Percentiles rank a stretch among this genome's conserved stretches.
phyloP scores from a whole-genome alignment of 2,329 filamentous ascomycete genomes.

The Fusarium burgessii region DNA sequence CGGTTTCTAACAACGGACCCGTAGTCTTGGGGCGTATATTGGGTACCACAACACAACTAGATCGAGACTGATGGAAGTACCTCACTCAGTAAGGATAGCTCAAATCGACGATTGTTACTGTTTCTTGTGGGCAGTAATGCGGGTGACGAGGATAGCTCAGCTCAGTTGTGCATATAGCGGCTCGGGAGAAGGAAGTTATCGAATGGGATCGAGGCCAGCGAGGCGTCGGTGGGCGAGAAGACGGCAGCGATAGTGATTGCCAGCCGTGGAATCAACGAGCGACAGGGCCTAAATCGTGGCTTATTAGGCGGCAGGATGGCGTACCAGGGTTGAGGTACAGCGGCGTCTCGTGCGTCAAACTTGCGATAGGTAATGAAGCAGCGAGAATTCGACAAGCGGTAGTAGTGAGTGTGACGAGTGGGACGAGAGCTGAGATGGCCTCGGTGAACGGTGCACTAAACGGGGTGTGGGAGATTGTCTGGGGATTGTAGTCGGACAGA shows the following conservation, averaged over 20 bases:
- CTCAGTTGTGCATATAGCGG: conserved; percentile 45
- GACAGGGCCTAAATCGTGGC: conserved; percentile 44
- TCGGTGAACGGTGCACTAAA: conserved; percentile 43
- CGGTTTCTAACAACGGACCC: conserved; percentile 51
- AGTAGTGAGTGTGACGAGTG: conserved; percentile 44
- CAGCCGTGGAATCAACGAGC: conserved; percentile 41
- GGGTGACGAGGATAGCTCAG: conserved; percentile 18
- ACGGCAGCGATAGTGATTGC: conserved; percentile 36
- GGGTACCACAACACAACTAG: conserved; percentile 46
- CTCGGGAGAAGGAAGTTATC: conserved; percentile 30
- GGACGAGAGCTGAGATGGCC: conserved; percentile 50
- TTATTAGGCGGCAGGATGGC: conserved; percentile 41
- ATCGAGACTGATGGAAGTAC: conserved; percentile 42
- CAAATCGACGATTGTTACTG: conserved; percentile 35
- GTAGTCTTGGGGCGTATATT: conserved; percentile 48
- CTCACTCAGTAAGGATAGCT: conserved; percentile 43
- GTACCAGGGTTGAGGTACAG: conserved; percentile 42
- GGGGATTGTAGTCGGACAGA: conserved; percentile 42
- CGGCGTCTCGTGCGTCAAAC: conserved; percentile 39
- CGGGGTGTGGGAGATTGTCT: conserved; percentile 41
- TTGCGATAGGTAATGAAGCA: conserved; percentile 40
- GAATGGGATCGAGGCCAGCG: conserved; percentile 38
- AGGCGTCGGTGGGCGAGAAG: conserved; percentile 32
- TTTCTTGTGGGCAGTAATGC: conserved; percentile 36
- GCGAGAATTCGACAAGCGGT: conserved; percentile 36